Evolutionary conservation across 345 rosid genomes (phyloP), one percentile per base, ranked within the genome.

Genomic region (Boechera stricta): DNA sequence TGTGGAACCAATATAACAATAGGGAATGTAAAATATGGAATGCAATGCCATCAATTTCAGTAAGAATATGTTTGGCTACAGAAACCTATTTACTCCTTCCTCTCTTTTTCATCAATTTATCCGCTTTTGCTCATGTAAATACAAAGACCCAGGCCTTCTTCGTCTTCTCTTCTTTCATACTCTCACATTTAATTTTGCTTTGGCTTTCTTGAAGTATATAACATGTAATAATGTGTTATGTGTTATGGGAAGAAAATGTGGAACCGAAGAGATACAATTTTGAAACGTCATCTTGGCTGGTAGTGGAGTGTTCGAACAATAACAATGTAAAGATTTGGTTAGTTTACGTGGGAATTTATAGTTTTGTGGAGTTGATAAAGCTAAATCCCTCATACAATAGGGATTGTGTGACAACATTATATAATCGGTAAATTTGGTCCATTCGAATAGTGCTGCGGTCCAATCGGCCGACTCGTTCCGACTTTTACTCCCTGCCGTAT

Each of bases 361-460:
- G 64, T 12, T 64, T 74, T 45, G 38, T 74, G 56, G 63, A 76
- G 69, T 69, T 61, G 74, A 56, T 59, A 42, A 16, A 57, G 51
- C 18, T 52, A 15, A 45, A 15, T 54, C 28, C 31, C 53, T 29
- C 6, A 12, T 67, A n/a, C 36, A 31, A 68, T 51, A 59, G 59
- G 35, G 61, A 67, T 67, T 36, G 53, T 67, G 73, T 57, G 79
- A 68, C 18, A 38, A 76, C 47, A 68, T 36, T 67, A 48, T 11
- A 47, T 15, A 75, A 8, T 63, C 10, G 61, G 55, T 60, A 24
- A 72, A 5, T 31, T 31, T 15, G 69, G 74, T 52, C 64, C 64
- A 60, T 52, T 69, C 64, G 52, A 76, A 69, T 68, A 69, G 79
- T 52, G 74, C 29, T 76, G 74, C 75, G 64, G 79, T 76, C 74